A percentile compares a stretch with the other conserved stretches of the same genome.
These are phyloP conservation scores for Colletotrichum sp. DNA, from an alignment of 2,329 filamentous ascomycete species.

Conservation along the genomic window DNA sequence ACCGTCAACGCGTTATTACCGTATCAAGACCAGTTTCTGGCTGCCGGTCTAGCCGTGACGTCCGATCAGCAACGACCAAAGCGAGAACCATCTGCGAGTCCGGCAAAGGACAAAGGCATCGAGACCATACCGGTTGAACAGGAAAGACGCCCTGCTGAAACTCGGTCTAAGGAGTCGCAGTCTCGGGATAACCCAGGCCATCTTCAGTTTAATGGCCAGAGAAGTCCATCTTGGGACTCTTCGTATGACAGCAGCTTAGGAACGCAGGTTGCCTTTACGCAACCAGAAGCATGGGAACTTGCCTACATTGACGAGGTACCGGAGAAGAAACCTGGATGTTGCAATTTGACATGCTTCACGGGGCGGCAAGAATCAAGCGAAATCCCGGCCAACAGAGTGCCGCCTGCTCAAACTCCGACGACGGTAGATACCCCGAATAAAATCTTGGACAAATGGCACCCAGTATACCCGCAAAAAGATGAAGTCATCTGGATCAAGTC, in stretches of 20 bases:
- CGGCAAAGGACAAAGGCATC: background rate
- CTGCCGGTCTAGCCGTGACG: slow-evolving; percentile 61
- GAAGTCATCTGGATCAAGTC: background rate
- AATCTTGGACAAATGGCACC: slow-evolving; percentile 4
- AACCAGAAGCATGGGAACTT: slow-evolving; percentile 34
- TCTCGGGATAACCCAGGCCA: background rate
- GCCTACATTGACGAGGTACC: slow-evolving; percentile 36
- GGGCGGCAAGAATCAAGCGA: background rate
- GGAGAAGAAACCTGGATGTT: slow-evolving; percentile 22
- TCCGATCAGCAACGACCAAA: slow-evolving; percentile 48
- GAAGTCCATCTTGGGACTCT: slow-evolving; percentile 1
- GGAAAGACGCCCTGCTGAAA: background rate
- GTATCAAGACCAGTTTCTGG: slow-evolving; percentile 57
- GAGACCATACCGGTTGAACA: background rate
- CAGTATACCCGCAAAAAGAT: slow-evolving; percentile 3
- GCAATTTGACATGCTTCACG: slow-evolving; percentile 2
- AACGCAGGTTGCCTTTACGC: slow-evolving; percentile 36
- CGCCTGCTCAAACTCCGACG: background rate
- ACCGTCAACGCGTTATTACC: slow-evolving; percentile 60
- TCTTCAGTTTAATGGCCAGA: slow-evolving; percentile 19
- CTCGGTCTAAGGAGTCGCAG: background rate
- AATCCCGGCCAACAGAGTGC: background rate
- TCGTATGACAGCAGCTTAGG: slow-evolving; percentile 24
- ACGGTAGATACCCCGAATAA: slow-evolving; percentile 16
- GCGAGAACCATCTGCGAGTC: slow-evolving; percentile 9